Base-by-base conservation (phyloP, 768 basidiomycete genomes). In the Cystobasidium tubakii region DNA sequence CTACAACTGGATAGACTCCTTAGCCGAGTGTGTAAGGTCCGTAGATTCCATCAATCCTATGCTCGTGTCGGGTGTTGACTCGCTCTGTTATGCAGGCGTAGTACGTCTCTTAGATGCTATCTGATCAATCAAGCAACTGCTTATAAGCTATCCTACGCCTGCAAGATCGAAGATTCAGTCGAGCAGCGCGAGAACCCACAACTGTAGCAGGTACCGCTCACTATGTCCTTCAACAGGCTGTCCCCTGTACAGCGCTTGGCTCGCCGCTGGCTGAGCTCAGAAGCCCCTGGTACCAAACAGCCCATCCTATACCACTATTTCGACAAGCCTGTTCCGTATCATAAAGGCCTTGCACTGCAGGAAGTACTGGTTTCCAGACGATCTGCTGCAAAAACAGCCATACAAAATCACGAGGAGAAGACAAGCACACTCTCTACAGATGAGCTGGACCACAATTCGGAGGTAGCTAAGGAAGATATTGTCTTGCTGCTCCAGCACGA, bases 401-500 rank as follows among this genome's bases (percentile, higher is more conserved):
- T 71, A 15, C 29, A 39, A 31, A 19, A 19, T 21, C 69, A 57
- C 55, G 33, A 60, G 1, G 44, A 71, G 21, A n/a, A 60, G 13
- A 23, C 53, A 1, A 27, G 27, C 25, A 33, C 13, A 25, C 27
- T 50, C 7, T 13, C 57, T 19, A 12, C 9, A 1, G 15, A 53
- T 0, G 67, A 75, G 6, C 9, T 23, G 0, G 10, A 19, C 76
- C 81, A 21, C 82, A 85, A 77, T 79, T 82, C 44, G 89, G 91
- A 78, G 77, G 46, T 76, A 21, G 78, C 79, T 0, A 66, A 72
- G 1, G 75, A 78, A 27, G 79, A 80, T 73, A 29, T 91, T 66
- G 84, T 93, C 19, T 86, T 95, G 25, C 83, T 95, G 44, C 85
- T 93, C 31, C 86, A 99, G 81, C 96, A 99, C 77, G 85, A 88